Conservation (phyloP, 2,329 filamentous ascomycete genomes). For the Didymellaceae sp. region DNA sequence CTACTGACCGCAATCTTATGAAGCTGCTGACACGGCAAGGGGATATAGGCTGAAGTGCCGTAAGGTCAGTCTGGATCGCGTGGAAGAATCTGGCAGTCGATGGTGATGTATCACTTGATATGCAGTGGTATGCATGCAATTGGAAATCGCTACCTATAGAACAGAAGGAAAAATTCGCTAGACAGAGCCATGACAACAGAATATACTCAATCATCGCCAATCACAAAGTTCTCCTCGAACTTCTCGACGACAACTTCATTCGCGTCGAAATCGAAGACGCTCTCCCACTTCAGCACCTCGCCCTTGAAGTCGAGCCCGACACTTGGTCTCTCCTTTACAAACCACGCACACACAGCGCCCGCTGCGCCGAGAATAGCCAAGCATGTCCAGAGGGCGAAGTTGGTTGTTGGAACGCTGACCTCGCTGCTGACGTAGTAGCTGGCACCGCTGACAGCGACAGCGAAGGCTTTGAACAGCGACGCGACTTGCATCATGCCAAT, state of each 20-base stretch:
- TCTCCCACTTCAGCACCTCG: constrained; percentile 55
- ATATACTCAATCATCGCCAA: constrained; percentile 11
- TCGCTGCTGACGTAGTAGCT: constrained; percentile 55
- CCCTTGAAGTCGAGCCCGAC: constrained; percentile 54
- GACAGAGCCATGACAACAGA: constrained; percentile 3
- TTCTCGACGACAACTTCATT: constrained; percentile 28
- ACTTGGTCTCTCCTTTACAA: constrained; percentile 53
- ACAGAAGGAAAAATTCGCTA: constrained; percentile 2
- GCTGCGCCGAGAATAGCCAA: constrained; percentile 50
- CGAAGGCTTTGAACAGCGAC: constrained; percentile 55
- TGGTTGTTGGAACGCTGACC: constrained; percentile 52
- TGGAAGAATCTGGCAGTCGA: neutral
- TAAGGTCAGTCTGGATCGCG: neutral
- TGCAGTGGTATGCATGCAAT: constrained; percentile 9
- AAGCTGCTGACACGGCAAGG: neutral
- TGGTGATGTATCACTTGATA: constrained; percentile 1
- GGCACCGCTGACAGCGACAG: constrained; percentile 54
- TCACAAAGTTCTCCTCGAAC: constrained; percentile 9
- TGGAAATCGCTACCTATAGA: neutral
- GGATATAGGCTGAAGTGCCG: neutral
- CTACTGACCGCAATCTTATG: constrained; percentile 10
- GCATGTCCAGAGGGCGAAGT: constrained; percentile 54
- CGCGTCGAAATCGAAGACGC: constrained; percentile 53
- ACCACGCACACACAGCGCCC: constrained; percentile 54
- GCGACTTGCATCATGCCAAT: constrained; percentile 57